phyloP scores from a whole-genome alignment of 2,329 filamentous ascomycete genomes.

The Colletotrichum zoysiae region DNA sequence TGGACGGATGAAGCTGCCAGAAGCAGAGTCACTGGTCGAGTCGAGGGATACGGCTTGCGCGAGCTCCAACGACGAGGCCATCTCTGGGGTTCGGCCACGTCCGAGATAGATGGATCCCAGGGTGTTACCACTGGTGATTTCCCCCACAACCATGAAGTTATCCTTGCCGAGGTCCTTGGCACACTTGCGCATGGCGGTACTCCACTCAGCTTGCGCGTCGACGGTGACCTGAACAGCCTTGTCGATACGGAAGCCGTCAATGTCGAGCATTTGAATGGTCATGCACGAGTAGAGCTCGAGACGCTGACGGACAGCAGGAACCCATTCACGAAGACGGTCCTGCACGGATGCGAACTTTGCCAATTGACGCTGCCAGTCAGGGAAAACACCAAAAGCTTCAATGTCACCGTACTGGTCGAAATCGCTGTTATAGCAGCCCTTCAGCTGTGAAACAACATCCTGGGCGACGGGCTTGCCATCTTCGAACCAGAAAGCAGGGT shows the following conservation, averaged over 20 bases:
- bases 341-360: constrained; percentile 76
- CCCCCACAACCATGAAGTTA: constrained; percentile 74
- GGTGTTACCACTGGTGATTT: constrained; percentile 73
- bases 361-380: constrained; percentile 73
- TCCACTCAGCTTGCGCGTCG: constrained; percentile 71
- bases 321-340: constrained; percentile 75
- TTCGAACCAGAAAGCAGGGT: constrained; percentile 73
- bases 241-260: constrained; percentile 76
- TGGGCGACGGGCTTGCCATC: constrained; percentile 63
- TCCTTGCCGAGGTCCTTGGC: constrained; percentile 68
- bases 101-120: constrained; percentile 73
- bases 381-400: constrained; percentile 72
- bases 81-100: constrained; percentile 63
- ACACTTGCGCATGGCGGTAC: constrained; percentile 67
- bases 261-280: constrained; percentile 71
- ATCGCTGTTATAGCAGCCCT: constrained; percentile 72
- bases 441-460: constrained; percentile 59
- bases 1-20: constrained; percentile 65
- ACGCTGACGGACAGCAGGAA: constrained; percentile 67
- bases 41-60: constrained; percentile 42
- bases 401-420: constrained; percentile 75
- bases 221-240: constrained; percentile 75
- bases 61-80: constrained; percentile 39
- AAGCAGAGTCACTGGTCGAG: constrained; percentile 35
- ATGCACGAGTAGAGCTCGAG: constrained; percentile 74